Base-by-base conservation (phyloP, 257 asterid genomes). In the Henckelia pumila region DNA sequence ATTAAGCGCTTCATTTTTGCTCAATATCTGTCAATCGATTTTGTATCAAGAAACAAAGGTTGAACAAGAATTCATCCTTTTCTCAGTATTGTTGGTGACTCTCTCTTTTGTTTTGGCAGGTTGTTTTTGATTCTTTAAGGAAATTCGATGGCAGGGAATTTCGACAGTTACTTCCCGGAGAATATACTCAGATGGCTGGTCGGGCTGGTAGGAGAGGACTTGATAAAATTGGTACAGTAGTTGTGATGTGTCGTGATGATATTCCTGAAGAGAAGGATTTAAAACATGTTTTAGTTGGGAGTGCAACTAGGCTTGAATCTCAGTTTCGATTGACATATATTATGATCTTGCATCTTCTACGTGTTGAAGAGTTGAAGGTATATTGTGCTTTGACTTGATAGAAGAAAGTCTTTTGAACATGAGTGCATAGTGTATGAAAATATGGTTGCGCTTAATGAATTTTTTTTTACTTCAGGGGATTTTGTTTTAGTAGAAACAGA, bases 191-290 rank as follows among this genome's bases (percentile, higher is more conserved):
- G 87, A 94, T 94, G 99, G 95, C 99, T 67, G 99, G 99, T 70
- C 99, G 99, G 84, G 99, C 99, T 55, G 99, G 99, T 73, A 78
- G 99, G 86, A 87, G 99, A 85, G 99, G 99, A 68, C 90, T 94
- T 64, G 99, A 94, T 83, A 90, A 90, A 78, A 94, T 81, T 67
- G 99, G 99, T 70, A 88, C 97, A 44, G 97, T 94, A 58, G 79
- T 87, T 75, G 83, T 94, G 68, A 83, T 94, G 80, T 94, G 99
- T 78, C 96, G 96, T 74, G 97, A 90, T 66, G 99, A 87, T 63
- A 83, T 94, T 63, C 97, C 96, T 58, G 94, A 84, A 17, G 99
- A 93, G 81, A 76, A 61, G 53, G 95, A 85, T 83, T 82, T 94
- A 73, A 78, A 80, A 75, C 80, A 79, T 68, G 92, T 94, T 59